Base-by-base conservation (phyloP, 345 rosid species). In the Melaleuca alternifolia region DNA sequence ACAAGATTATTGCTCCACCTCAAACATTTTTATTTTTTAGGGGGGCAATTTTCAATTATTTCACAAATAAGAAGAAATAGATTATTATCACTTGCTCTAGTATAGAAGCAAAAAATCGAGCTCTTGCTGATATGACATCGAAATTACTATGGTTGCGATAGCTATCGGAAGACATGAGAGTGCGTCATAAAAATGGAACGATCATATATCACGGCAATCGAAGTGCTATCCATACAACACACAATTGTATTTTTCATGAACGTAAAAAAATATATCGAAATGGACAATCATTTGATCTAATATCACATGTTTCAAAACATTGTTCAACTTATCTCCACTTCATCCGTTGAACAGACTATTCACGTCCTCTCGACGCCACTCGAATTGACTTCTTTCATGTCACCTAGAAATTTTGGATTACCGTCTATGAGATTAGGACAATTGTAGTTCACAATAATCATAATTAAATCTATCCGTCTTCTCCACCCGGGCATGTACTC, bases 281-380 rank as follows among this genome's bases (percentile, higher is more conserved):
- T 41, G 41, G 41, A 41, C 41, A 2, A 41, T 59, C 3, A 59
- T n/a, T 59, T 59, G 15, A n/a, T 59, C 16, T 0, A 0, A 59
- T 6, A 59, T n/a, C n/a, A 12, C 9, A 3, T 59, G 26, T 30
- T 59, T 59, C 0, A 0, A 26, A 3, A 0, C 71, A 59, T 4
- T 59, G 6, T 59, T 59, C 0, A 1, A 0, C 71, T 6, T 59
- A 33, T 59, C 18, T 59, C 26, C 33, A 59, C 71, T n/a, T 59
- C 1, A 12, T 2, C 12, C n/a, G n/a, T n/a, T 59, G 16, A n/a
- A 59, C 33, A 59, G 6, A 59, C 10, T 59, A 0, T 0, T 26
- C 4, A 59, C 26, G 11, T 59, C 33, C 11, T 59, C 12, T 6
- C 33, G 3, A 59, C 33, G 2, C 8, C 71, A n/a, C 26, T 0